These are phyloP conservation scores for Leucosporidium yakuticum DNA, from an alignment of 768 basidiomycete species.

Conservation along the genomic window DNA sequence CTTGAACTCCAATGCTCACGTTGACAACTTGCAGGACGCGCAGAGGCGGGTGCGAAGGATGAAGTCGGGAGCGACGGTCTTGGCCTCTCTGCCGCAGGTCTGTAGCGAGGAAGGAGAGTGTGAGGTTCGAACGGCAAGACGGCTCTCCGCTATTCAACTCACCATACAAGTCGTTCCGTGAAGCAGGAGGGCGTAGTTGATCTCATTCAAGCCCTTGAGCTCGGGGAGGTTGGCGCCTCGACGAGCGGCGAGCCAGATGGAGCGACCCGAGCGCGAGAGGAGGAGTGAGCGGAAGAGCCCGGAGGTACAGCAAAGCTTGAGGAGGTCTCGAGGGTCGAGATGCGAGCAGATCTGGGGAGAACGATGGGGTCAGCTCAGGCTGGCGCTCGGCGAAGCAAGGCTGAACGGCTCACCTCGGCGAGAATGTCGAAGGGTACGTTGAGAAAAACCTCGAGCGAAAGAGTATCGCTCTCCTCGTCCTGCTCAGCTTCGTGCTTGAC, in stretches of 20 bases:
- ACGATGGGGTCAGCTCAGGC: not conserved
- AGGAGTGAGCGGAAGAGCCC: not conserved
- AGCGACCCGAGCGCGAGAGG: not conserved
- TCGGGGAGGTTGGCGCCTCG: not conserved
- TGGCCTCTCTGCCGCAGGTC: no score
- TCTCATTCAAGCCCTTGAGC: no score
- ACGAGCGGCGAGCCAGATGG: not conserved
- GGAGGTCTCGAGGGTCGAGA: not conserved
- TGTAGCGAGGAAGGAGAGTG: no score
- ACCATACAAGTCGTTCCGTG: no score
- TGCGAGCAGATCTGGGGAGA: not conserved
- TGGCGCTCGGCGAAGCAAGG: not conserved
- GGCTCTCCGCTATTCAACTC: no score
- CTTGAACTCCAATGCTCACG: no score
- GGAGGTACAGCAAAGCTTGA: not conserved
- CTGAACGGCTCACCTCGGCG: not conserved
- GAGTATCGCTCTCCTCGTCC: not conserved
- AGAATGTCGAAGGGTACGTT: not conserved
- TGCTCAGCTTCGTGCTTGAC: not conserved
- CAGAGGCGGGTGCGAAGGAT: no score
- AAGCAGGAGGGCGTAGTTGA: no score
- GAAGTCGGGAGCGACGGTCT: no score
- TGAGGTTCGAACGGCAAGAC: no score
- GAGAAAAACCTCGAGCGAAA: not conserved
- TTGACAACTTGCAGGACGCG: no score